A percentile compares a stretch with the other conserved stretches of the same genome.
Evolutionary conservation across 2,329 filamentous ascomycete species (phyloP).

Genomic region (Pseudogymnoascus sp.): DNA sequence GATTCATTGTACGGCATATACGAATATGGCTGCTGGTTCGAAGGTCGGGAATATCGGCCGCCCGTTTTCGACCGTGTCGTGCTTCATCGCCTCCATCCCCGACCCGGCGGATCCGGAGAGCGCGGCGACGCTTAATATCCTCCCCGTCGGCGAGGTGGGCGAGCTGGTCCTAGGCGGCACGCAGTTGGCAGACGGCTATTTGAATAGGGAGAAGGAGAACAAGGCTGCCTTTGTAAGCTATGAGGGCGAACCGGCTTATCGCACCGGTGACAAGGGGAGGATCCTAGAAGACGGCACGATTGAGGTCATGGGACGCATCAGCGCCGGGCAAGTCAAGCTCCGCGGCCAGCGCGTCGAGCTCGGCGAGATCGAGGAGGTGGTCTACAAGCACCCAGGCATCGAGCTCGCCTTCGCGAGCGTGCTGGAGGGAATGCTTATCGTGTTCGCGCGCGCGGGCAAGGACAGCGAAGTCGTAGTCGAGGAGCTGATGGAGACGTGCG

Average conservation of each 20-base stretch:
- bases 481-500: conserved; percentile 51
- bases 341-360: conserved; percentile 77
- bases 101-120: conserved; percentile 12
- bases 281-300: conserved; percentile 59
- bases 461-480: conserved; percentile 28
- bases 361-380: conserved; percentile 66
- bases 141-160: conserved; percentile 26
- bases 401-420: conserved; percentile 61
- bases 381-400: conserved; percentile 52
- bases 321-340: conserved; percentile 76
- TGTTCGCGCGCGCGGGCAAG: conserved; percentile 46
- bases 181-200: conserved; percentile 72
- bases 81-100: conserved; percentile 24
- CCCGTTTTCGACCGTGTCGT: conserved; percentile 65
- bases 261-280: conserved; percentile 52
- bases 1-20: conserved; percentile 78
- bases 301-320: conserved; percentile 77
- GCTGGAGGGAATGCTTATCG: conserved; percentile 59
- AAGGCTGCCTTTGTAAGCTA: conserved; percentile 53
- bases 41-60: conserved; percentile 64
- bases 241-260: not conserved
- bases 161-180: conserved; percentile 75
- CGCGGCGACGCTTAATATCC: conserved; percentile 19
- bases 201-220: conserved; percentile 74
- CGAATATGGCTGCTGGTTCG: conserved; percentile 47